These are phyloP conservation scores for Aspergillus bertholletiae DNA, from an alignment of 495 filamentous ascomycete genomes.

Conservation along the genomic window DNA sequence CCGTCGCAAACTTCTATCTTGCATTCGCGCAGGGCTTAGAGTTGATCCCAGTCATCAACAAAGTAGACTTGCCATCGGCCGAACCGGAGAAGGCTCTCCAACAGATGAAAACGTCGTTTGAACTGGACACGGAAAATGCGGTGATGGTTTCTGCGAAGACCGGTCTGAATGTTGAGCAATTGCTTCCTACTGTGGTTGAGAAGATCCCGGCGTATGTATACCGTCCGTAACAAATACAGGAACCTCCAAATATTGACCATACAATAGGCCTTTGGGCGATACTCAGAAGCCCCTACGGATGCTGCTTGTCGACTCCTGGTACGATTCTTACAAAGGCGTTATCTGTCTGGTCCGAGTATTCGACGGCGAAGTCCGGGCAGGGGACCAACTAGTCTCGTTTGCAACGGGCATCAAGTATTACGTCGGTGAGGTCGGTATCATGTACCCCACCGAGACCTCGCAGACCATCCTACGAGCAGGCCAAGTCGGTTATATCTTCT, in stretches of 20 bases:
- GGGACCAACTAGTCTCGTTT: slow-evolving; percentile 79
- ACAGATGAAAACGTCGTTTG: slow-evolving; percentile 81
- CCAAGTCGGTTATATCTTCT: slow-evolving; percentile 92
- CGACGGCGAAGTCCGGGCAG: slow-evolving; percentile 77
- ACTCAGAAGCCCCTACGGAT: slow-evolving; percentile 67
- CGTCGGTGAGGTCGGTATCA: slow-evolving; percentile 95
- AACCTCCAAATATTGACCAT: not conserved
- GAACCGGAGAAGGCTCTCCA: slow-evolving; percentile 80
- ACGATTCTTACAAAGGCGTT: slow-evolving; percentile 91
- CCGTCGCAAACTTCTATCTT: slow-evolving; percentile 96
- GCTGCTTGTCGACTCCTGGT: slow-evolving; percentile 96
- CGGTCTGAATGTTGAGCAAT: slow-evolving; percentile 72
- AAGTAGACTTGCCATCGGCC: slow-evolving; percentile 86
- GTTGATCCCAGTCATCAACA: slow-evolving; percentile 92
- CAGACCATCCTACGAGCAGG: slow-evolving; percentile 79
- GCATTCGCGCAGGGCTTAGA: slow-evolving; percentile 87
- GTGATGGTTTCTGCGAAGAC: slow-evolving; percentile 92
- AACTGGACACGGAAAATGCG: slow-evolving; percentile 77
- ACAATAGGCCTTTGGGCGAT: slow-evolving; percentile 64
- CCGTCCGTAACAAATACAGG: not conserved
- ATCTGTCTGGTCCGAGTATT: slow-evolving; percentile 90
- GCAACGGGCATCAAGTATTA: slow-evolving; percentile 83
- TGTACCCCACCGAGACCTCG: slow-evolving; percentile 85
- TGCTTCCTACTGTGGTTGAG: slow-evolving; percentile 83
- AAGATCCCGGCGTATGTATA: slow-evolving; percentile 65